phyloP scores from a whole-genome alignment of 2,329 filamentous ascomycete genomes.

The Ceratocystiopsis brevicomis region DNA sequence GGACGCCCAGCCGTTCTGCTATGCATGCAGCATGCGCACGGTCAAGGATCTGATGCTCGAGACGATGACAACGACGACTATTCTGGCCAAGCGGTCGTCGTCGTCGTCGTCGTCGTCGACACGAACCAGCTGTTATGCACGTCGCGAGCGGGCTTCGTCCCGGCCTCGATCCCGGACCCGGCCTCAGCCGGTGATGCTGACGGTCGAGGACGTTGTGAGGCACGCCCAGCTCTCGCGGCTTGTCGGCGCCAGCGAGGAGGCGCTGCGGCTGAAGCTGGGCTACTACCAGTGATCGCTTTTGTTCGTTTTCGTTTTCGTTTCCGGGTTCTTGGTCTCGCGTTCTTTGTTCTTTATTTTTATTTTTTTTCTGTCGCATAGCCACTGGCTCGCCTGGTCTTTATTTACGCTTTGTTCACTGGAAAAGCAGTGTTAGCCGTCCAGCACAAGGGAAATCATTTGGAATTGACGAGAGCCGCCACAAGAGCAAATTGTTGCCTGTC shows the following conservation, averaged over 20 bases:
- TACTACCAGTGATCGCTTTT: constrained; percentile 1
- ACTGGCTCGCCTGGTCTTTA: too few relatives aligned
- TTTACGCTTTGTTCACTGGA: too few relatives aligned
- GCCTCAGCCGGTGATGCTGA: constrained; percentile 4
- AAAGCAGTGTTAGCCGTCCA: too few relatives aligned
- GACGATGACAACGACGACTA: background rate
- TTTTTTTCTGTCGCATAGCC: background rate
- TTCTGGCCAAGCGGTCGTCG: too few relatives aligned
- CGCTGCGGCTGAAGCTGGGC: constrained; percentile 26
- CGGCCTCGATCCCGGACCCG: too few relatives aligned
- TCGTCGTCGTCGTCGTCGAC: too few relatives aligned
- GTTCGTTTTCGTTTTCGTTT: background rate
- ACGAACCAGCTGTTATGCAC: too few relatives aligned
- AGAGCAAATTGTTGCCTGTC: too few relatives aligned
- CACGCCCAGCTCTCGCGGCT: constrained; percentile 22
- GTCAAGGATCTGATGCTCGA: background rate
- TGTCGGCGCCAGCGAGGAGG: constrained; percentile 22
- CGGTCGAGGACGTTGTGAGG: constrained; percentile 29
- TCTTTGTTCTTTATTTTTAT: background rate
- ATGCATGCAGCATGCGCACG: background rate
- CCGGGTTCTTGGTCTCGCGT: background rate
- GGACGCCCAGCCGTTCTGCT: background rate
- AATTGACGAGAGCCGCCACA: too few relatives aligned
- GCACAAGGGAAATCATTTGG: too few relatives aligned
- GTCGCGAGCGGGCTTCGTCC: too few relatives aligned